Evolutionary conservation across 345 rosid genomes (phyloP).

Genomic region (Balakata baccata): DNA sequence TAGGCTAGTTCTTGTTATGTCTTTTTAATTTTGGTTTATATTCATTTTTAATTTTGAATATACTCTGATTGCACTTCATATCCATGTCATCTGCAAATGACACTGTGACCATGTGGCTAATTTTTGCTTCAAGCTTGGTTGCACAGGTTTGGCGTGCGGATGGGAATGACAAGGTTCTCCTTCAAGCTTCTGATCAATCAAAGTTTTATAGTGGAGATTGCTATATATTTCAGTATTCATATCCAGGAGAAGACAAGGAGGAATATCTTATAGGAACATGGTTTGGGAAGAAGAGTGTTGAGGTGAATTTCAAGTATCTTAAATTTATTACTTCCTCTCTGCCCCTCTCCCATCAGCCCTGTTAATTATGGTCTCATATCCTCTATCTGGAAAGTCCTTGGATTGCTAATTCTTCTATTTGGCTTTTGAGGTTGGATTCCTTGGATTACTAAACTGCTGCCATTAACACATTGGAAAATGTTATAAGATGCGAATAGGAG

Average conservation of each 20-base stretch:
- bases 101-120: slow-evolving; percentile 13
- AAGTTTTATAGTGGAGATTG: slow-evolving; percentile 89
- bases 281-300: slow-evolving; percentile 90
- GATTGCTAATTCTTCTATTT: not conserved
- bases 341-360: not conserved
- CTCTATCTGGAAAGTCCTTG: not conserved
- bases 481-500: not conserved
- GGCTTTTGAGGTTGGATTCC: not conserved
- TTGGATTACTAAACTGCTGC: not conserved
- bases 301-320: slow-evolving; percentile 45
- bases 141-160: slow-evolving; percentile 86
- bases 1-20: not conserved
- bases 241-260: slow-evolving; percentile 91
- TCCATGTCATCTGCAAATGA: not conserved
- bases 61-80: not conserved
- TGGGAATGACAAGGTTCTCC: slow-evolving; percentile 62
- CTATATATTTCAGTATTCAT: slow-evolving; percentile 81
- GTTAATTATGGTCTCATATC: not conserved
- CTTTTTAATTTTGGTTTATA: not conserved
- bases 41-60: not conserved
- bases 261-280: slow-evolving; percentile 88
- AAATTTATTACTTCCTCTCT: not conserved
- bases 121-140: slow-evolving; percentile 13
- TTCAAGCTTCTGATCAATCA: slow-evolving; percentile 76
- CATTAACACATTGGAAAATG: not conserved